Percentiles rank a stretch among this genome's conserved stretches.
These are phyloP conservation scores for Geotrichum phurueaensis DNA, from an alignment of 1,139 yeast genomes.

Conservation along the genomic window DNA sequence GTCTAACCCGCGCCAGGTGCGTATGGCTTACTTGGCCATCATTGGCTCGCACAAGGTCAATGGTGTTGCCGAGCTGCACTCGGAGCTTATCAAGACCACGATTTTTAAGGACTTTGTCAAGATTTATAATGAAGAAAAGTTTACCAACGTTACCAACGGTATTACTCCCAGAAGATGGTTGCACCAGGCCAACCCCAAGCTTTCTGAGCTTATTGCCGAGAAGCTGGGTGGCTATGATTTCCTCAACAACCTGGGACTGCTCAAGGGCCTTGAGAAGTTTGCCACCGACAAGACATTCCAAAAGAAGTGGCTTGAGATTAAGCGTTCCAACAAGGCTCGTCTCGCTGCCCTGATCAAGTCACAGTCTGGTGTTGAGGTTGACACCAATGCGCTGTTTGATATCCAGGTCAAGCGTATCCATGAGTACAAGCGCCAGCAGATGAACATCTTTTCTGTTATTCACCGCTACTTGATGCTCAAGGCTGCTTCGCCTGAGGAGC, in stretches of 20 bases:
- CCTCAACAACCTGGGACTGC: conserved; percentile 60
- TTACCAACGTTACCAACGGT: conserved; percentile 91
- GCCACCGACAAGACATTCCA: conserved; percentile 67
- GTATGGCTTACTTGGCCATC: conserved; percentile 90
- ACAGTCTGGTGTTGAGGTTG: conserved; percentile 62
- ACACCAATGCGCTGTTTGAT: conserved; percentile 69
- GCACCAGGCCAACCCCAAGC: conserved; percentile 82
- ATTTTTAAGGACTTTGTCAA: conserved; percentile 85
- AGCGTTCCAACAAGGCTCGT: conserved; percentile 60
- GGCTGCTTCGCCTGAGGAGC: conserved; percentile 59
- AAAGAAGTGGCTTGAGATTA: conserved; percentile 64
- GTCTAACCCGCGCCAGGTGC: conserved; percentile 66
- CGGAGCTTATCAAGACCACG: conserved; percentile 82
- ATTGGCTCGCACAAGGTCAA: conserved; percentile 90
- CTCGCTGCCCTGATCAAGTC: conserved; percentile 65
- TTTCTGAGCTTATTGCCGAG: conserved; percentile 65
- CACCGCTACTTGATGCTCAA: conserved; percentile 75
- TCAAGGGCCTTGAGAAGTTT: conserved; percentile 62
- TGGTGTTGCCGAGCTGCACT: conserved; percentile 94
- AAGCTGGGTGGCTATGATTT: conserved; percentile 66
- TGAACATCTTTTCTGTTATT: conserved; percentile 85
- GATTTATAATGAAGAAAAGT: conserved; percentile 73
- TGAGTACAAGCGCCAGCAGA: conserved; percentile 92
- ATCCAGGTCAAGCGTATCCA: conserved; percentile 93
- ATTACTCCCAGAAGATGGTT: conserved; percentile 96